phyloP scores from a whole-genome alignment of 306 rosid genomes.

The Prunus campanulata region DNA sequence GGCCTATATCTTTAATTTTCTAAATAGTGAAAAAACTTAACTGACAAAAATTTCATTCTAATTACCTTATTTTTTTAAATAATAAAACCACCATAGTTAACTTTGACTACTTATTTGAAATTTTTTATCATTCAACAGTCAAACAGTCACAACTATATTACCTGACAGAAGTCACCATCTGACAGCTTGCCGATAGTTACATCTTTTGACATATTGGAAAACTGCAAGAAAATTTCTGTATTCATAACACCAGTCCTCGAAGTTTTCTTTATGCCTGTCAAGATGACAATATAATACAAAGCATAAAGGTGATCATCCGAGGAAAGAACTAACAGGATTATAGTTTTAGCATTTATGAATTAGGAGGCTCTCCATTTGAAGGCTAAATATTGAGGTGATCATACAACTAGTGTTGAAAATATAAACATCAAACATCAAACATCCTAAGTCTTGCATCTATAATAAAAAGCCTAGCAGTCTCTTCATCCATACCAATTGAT shows the following conservation, averaged over 20 bases:
- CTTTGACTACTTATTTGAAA: not conserved
- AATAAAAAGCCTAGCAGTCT: not conserved
- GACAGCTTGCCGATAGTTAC: constrained; percentile 58
- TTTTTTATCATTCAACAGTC: not conserved
- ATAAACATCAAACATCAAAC: not conserved
- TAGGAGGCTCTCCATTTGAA: not conserved
- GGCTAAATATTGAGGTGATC: not conserved
- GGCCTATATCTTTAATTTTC: not conserved
- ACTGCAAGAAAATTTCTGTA: constrained; percentile 45
- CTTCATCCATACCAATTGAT: not conserved
- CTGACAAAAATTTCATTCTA: not conserved
- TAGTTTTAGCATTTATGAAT: not conserved
- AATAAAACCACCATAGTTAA: not conserved
- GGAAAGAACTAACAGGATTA: constrained; percentile 6
- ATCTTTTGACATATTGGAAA: constrained; percentile 38
- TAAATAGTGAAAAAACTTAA: not conserved
- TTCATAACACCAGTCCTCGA: constrained; percentile 31
- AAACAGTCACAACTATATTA: constrained; percentile 17
- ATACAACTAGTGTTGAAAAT: not conserved
- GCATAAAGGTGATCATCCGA: constrained; percentile 17
- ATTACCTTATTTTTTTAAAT: not conserved
- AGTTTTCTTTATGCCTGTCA: constrained; percentile 48
- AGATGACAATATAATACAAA: constrained; percentile 7
- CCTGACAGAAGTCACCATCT: constrained; percentile 71
- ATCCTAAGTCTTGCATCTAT: not conserved